These are phyloP conservation scores for Hypoxylon sp. DNA, from an alignment of 2,329 filamentous ascomycete species.

Conservation along the genomic window DNA sequence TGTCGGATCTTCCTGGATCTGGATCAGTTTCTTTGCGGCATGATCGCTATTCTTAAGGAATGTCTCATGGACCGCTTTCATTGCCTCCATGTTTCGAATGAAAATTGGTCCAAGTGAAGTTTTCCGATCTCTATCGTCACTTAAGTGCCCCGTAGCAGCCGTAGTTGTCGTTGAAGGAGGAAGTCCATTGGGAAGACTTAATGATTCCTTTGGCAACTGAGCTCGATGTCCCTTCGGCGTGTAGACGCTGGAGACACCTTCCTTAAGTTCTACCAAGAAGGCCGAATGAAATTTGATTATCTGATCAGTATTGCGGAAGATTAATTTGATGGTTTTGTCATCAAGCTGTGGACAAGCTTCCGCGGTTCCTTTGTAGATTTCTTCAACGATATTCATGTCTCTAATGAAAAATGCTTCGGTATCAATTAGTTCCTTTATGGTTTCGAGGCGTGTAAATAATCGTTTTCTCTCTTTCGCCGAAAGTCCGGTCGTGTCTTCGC, in stretches of 20 bases:
- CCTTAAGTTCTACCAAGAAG: conserved; percentile 85
- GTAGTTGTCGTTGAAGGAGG: conserved; percentile 53
- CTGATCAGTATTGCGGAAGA: conserved; percentile 94
- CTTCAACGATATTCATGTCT: conserved; percentile 97
- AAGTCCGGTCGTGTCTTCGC: conserved; percentile 54
- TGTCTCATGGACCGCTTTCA: conserved; percentile 73
- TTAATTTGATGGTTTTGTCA: conserved; percentile 85
- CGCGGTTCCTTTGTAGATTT: conserved; percentile 96
- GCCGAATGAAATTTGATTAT: conserved; percentile 87
- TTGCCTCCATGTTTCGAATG: conserved; percentile 69
- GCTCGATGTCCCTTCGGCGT: conserved; percentile 69
- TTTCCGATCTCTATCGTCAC: conserved; percentile 67
- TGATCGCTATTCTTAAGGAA: conserved; percentile 75
- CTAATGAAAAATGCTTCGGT: conserved; percentile 92
- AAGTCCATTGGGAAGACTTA: conserved; percentile 58
- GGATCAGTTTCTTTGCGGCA: conserved; percentile 72
- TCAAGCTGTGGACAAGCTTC: conserved; percentile 85
- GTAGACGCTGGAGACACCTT: conserved; percentile 84
- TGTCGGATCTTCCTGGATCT: conserved; percentile 74
- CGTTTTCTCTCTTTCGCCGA: conserved; percentile 74
- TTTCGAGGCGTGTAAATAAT: conserved; percentile 84
- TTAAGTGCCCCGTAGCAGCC: conserved; percentile 60
- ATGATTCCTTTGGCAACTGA: conserved; percentile 60
- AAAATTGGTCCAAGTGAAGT: conserved; percentile 70
- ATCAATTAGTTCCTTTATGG: conserved; percentile 92